A percentile compares a stretch with the other conserved stretches of the same genome.
These are phyloP conservation scores for Melocanna baccifera DNA, from an alignment of 176 grass and related monocot genomes.

Conservation along the genomic window DNA sequence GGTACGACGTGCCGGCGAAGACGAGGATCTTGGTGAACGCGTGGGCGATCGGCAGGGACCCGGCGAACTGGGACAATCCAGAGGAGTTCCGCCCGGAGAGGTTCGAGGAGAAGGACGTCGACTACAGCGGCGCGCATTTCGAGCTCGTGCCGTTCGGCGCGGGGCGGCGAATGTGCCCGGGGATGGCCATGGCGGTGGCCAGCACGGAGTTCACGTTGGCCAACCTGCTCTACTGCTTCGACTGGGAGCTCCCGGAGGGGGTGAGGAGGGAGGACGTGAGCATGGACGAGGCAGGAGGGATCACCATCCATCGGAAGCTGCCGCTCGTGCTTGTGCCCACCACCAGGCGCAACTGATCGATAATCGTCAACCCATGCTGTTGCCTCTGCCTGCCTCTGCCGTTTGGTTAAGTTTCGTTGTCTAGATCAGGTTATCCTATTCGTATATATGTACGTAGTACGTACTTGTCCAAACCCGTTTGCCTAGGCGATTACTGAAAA, in stretches of 20 bases:
- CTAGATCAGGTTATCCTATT: too few species aligned
- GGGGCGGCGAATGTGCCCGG: conserved; percentile 23
- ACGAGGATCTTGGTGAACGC: conserved; percentile 26
- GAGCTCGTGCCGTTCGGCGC: conserved; percentile 26
- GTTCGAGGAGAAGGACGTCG: background rate
- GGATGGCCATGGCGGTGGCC: background rate
- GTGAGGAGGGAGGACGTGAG: background rate
- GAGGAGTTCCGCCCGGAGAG: background rate
- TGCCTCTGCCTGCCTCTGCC: too few species aligned
- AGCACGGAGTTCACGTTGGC: conserved; percentile 28
- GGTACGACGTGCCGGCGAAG: conserved; percentile 34
- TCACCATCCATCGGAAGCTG: background rate
- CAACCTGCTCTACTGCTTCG: background rate
- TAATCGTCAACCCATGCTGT: too few species aligned
- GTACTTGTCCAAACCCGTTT: too few species aligned
- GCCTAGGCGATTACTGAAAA: too few species aligned
- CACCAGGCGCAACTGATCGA: too few species aligned
- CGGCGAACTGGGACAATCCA: conserved; percentile 11
- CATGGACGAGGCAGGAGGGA: background rate
- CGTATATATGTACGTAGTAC: too few species aligned
- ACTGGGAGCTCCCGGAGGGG: conserved; percentile 19
- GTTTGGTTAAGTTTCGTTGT: too few species aligned
- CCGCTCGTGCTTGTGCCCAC: background rate
- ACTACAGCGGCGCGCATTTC: background rate
- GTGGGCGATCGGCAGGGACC: conserved; percentile 46